phyloP scores from a whole-genome alignment of 2,329 filamentous ascomycete genomes.

The Clonostachys byssicola region DNA sequence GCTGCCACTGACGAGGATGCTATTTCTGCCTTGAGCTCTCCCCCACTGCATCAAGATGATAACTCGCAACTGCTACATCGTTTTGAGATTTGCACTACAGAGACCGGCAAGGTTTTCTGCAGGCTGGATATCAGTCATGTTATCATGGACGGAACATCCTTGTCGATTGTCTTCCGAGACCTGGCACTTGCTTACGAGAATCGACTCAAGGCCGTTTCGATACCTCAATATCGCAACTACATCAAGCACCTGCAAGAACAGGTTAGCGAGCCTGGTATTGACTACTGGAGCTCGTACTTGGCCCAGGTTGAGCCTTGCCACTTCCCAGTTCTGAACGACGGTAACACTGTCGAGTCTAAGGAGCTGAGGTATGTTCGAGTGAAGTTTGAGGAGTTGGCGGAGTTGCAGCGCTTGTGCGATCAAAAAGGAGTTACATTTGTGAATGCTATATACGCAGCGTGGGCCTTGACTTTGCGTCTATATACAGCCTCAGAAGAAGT shows the following conservation, averaged over 20 bases:
- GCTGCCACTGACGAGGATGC: constrained; percentile 5
- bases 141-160: background rate
- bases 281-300: constrained; percentile 13
- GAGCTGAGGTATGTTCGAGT: constrained; percentile 10
- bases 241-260: constrained; percentile 7
- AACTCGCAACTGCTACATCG: constrained; percentile 2
- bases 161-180: background rate
- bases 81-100: constrained; percentile 7
- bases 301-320: constrained; percentile 9
- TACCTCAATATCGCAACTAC: constrained; percentile 7
- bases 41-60: background rate
- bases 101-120: background rate
- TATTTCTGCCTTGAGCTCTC: background rate
- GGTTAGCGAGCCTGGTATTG: constrained; percentile 5
- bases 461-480: constrained; percentile 9
- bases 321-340: constrained; percentile 6
- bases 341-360: constrained; percentile 1
- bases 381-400: constrained; percentile 7
- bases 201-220: background rate
- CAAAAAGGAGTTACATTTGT: constrained; percentile 1
- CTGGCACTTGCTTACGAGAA: background rate
- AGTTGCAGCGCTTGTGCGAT: constrained; percentile 2
- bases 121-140: background rate
- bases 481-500: constrained; percentile 42
- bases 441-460: constrained; percentile 11